Evolutionary conservation across 2,329 filamentous ascomycete species (phyloP).

Genomic region (Fusarium algeriense): DNA sequence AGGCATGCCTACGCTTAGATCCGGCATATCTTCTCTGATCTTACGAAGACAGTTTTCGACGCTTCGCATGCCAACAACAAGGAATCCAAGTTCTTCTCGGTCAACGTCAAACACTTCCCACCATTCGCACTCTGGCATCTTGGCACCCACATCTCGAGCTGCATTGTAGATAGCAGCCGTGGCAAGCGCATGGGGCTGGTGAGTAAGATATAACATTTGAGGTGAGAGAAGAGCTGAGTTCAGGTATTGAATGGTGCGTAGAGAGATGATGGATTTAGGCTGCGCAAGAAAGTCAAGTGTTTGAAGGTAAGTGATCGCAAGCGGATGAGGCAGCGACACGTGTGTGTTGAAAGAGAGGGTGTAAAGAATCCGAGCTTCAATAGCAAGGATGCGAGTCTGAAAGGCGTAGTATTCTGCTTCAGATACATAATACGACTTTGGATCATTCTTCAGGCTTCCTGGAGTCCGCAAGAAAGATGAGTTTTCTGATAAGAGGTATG

Average conservation of each 20-base stretch:
- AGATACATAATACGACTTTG: slow-evolving; percentile 74
- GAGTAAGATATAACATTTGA: slow-evolving; percentile 90
- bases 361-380: slow-evolving; percentile 82
- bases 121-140: slow-evolving; percentile 88
- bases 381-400: slow-evolving; percentile 73
- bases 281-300: slow-evolving; percentile 77
- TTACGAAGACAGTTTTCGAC: slow-evolving; percentile 76
- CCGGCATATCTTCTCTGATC: slow-evolving; percentile 69
- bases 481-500: slow-evolving; percentile 77
- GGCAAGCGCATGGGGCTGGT: slow-evolving; percentile 87
- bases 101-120: slow-evolving; percentile 99
- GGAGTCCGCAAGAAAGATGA: slow-evolving; percentile 66
- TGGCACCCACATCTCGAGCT: slow-evolving; percentile 79
- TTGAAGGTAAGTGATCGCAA: slow-evolving; percentile 93
- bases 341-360: slow-evolving; percentile 85
- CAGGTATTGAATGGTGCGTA: slow-evolving; percentile 79
- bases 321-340: slow-evolving; percentile 84
- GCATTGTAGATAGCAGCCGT: slow-evolving; percentile 93
- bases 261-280: slow-evolving; percentile 66
- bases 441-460: slow-evolving; percentile 53
- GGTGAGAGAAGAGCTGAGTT: slow-evolving; percentile 88
- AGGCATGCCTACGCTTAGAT: slow-evolving; percentile 64
- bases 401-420: slow-evolving; percentile 78
- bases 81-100: slow-evolving; percentile 91
- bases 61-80: slow-evolving; percentile 88